Evolutionary conservation across 257 asterid species (phyloP), one percentile per base, ranked within the genome.

Genomic region (Sherardia arvensis): DNA sequence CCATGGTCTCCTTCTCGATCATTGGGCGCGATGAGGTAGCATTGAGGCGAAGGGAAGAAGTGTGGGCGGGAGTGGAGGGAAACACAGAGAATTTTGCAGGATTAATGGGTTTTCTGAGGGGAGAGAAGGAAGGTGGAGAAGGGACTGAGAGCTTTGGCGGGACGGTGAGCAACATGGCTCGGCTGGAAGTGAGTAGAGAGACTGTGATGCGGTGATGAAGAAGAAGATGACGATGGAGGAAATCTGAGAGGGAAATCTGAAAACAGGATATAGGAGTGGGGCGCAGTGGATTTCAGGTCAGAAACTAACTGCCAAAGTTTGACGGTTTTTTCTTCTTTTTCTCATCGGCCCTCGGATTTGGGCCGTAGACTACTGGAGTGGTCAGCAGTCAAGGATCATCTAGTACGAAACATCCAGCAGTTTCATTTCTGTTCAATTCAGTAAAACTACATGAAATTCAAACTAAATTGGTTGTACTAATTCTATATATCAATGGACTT

Each of bases 1-100:
- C 85, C 1, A 78, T 80, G 23, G 69, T 71, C 70, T 87, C 97
- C 76, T 88, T 83, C 61, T 88, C 94, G 51, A 91, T 84, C 75
- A 88, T 79, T 17, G 76, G 80, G 49, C 76, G 32, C 0, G 51
- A 43, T 21, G 78, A 15, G 28, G 67, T 7, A 21, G 73, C 57
- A 23, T 32, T 57, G 5, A 47, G 28, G 36, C 53, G 69, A 22
- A 20, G 47, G 9, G 59, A 25, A 58, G 59, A 25, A 58, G 43
- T 23, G 66, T 21, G 21, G 59, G 66, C 21, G 43, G 54, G 3
- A 23, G 68, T 22, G 29, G 57, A 18, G 18, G 23, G 67, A 66
- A 51, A 17, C 7, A 30, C 21, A 32, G 54, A 54, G 26, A 45
- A 36, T 29, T 48, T 51, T 17, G 27, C 7, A 30, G 47, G 18